Percentiles rank a stretch among this genome's conserved stretches.
phyloP scores from a whole-genome alignment of 2,329 filamentous ascomycete species.

The Parascedosporium putredinis region DNA sequence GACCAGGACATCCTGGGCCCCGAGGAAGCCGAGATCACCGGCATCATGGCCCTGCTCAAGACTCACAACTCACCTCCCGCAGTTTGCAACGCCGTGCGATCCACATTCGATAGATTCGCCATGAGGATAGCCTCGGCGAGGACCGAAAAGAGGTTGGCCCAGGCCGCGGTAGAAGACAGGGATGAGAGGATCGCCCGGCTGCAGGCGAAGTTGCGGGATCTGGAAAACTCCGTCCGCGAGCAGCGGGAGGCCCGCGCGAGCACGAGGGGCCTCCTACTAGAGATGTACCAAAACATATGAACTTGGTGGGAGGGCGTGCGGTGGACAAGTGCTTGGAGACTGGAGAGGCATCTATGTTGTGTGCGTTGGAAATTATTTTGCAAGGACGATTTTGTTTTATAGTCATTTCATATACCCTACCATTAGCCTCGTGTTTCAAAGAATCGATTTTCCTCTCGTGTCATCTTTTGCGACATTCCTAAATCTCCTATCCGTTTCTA shows the following conservation, averaged over 20 bases:
- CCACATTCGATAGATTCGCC: slow-evolving; percentile 43
- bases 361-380: no score
- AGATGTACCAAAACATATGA: background rate
- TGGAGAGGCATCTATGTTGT: no score
- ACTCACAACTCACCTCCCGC: slow-evolving; percentile 28
- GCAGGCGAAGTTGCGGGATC: slow-evolving; percentile 23
- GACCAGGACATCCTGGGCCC: slow-evolving; percentile 22
- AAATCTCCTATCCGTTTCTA: no score
- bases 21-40: slow-evolving; percentile 19
- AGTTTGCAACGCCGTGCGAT: slow-evolving; percentile 26
- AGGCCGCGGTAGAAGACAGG: slow-evolving; percentile 51
- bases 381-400: no score
- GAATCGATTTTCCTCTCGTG: no score
- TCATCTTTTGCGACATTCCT: no score
- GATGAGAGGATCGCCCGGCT: slow-evolving; percentile 35
- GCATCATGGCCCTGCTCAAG: slow-evolving; percentile 40
- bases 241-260: background rate
- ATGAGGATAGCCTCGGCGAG: slow-evolving; percentile 49
- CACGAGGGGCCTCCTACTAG: background rate
- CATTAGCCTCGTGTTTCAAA: no score
- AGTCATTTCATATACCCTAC: no score
- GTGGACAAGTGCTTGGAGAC: background rate
- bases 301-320: background rate
- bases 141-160: slow-evolving; percentile 54
- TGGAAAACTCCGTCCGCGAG: slow-evolving; percentile 26